Percentiles rank a stretch among this genome's conserved stretches.
These are phyloP conservation scores for Trypethelium eluteriae DNA, from an alignment of 495 filamentous ascomycete species.

Conservation along the genomic window DNA sequence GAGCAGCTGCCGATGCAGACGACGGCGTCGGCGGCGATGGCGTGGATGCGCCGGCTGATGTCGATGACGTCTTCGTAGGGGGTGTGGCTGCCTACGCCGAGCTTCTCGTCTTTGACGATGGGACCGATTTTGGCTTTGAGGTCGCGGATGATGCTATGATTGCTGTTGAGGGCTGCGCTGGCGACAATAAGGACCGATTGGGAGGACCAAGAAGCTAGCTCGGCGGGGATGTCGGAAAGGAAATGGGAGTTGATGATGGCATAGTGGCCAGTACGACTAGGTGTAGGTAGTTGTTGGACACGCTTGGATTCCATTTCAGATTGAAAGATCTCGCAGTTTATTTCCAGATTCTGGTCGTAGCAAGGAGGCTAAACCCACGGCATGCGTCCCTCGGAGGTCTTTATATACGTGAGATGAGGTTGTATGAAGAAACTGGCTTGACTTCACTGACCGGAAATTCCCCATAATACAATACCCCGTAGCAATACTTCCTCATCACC, in stretches of 20 bases:
- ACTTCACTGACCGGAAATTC: no score
- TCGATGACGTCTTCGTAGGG: constrained; percentile 23
- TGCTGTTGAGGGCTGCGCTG: constrained; percentile 12
- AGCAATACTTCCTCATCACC: no score
- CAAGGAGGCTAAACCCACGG: no score
- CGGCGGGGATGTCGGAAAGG: constrained; percentile 15
- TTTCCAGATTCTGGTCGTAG: no score
- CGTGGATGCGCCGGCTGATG: constrained; percentile 16
- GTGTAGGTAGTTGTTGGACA: constrained; percentile 18
- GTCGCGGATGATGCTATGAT: constrained; percentile 10
- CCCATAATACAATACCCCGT: no score
- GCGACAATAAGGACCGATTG: constrained; percentile 16
- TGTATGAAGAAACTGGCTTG: no score
- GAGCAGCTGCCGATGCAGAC: constrained; percentile 20
- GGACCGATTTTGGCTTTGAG: constrained; percentile 14
- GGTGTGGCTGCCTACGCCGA: constrained; percentile 19
- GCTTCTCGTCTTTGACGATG: constrained; percentile 15
- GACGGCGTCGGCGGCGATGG: constrained; percentile 14
- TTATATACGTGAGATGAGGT: no score
- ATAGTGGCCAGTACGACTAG: constrained; percentile 9
- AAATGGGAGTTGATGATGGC: constrained; percentile 18
- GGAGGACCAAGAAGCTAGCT: constrained; percentile 14
- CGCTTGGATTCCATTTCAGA: constrained; percentile 13
- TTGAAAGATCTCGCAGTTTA: no score
- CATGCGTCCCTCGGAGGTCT: no score